These are phyloP conservation scores for Hypoxylon sp. DNA, from an alignment of 2,329 filamentous ascomycete genomes.

Conservation along the genomic window DNA sequence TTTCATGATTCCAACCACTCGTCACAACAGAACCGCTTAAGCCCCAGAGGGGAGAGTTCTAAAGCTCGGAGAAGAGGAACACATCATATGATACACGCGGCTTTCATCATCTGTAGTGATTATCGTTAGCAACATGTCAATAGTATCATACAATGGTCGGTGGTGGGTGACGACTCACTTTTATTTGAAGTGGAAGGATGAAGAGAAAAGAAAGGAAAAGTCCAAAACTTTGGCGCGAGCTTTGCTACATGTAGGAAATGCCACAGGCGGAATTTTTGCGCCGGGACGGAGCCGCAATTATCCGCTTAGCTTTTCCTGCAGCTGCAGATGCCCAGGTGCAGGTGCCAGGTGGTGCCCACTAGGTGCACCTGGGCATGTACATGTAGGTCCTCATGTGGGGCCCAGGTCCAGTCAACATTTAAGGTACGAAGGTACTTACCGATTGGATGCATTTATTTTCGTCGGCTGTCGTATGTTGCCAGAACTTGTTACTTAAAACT, in stretches of 20 bases:
- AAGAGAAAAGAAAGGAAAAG: constrained; percentile 71
- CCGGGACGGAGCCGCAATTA: constrained; percentile 56
- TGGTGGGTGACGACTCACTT: constrained; percentile 73
- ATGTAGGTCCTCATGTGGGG: neutral
- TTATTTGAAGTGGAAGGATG: constrained; percentile 99
- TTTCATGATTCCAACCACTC: constrained; percentile 85
- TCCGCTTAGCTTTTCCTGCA: constrained; percentile 44
- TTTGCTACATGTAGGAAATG: constrained; percentile 37
- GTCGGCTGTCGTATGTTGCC: constrained; percentile 11
- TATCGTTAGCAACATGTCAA: constrained; percentile 53
- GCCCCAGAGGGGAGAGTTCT: constrained; percentile 92
- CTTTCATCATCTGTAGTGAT: constrained; percentile 94
- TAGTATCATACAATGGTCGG: constrained; percentile 9
- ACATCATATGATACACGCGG: constrained; percentile 94
- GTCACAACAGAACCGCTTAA: constrained; percentile 85
- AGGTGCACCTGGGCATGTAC: neutral
- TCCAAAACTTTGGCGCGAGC: constrained; percentile 49
- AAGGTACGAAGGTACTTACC: constrained; percentile 26
- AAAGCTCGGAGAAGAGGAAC: constrained; percentile 75
- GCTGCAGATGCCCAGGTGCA: neutral
- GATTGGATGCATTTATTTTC: constrained; percentile 6
- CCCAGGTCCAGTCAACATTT: neutral
- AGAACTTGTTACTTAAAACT: constrained; percentile 4
- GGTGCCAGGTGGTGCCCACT: too few relatives aligned
- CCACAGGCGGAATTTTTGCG: constrained; percentile 45